Conservation (phyloP, 1,284 basidiomycete genomes). For the Anthracocystis setariae region DNA sequence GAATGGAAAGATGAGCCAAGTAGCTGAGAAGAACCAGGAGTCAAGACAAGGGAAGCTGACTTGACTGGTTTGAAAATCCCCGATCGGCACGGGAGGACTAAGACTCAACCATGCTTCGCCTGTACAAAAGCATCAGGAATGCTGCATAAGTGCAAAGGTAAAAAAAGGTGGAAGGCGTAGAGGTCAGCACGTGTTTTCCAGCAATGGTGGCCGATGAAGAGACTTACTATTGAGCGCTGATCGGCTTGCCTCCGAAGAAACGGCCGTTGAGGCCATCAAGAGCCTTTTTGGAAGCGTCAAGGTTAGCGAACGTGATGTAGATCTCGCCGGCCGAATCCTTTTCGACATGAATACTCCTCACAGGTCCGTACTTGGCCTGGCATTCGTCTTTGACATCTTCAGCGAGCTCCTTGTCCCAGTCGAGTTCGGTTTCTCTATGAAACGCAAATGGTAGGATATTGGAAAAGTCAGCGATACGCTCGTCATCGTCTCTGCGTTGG, state of each 20-base stretch:
- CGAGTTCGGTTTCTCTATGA: conserved; percentile 81
- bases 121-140: conserved; percentile 57
- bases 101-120: conserved; percentile 46
- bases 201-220: background rate
- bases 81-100: background rate
- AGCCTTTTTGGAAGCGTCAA: conserved; percentile 83
- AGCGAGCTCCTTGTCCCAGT: conserved; percentile 95
- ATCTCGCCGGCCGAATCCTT: conserved; percentile 93
- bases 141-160: conserved; percentile 7
- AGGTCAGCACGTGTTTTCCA: too few species aligned
- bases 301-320: conserved; percentile 86
- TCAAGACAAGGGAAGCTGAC: background rate
- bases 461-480: background rate
- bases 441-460: background rate
- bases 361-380: conserved; percentile 86
- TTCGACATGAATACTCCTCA: conserved; percentile 89
- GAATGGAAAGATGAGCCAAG: background rate
- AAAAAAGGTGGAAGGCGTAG: background rate
- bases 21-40: background rate
- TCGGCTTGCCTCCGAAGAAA: conserved; percentile 63
- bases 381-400: conserved; percentile 96
- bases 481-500: background rate
- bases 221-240: conserved; percentile 64
- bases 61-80: background rate
- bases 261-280: conserved; percentile 90